These are phyloP conservation scores for Rhizopus arrhizus DNA, from an alignment of 371 early-diverging fungal genomes.

Conservation along the genomic window DNA sequence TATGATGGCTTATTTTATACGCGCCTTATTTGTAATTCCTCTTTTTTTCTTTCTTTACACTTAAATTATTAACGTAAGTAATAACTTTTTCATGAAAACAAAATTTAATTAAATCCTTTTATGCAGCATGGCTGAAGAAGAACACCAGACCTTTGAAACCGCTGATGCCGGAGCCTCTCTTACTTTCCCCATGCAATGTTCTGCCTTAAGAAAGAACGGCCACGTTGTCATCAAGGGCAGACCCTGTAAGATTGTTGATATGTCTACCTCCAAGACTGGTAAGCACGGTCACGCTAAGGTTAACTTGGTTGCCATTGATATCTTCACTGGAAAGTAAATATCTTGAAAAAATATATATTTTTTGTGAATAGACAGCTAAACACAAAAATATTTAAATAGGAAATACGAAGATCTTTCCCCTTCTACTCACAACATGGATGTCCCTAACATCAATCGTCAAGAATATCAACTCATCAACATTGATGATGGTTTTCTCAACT, in stretches of 20 bases:
- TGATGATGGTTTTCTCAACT: constrained; percentile 90
- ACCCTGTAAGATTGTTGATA: constrained; percentile 98
- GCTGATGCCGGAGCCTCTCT: constrained; percentile 86
- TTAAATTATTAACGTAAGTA: too few species aligned
- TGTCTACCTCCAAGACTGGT: constrained; percentile 95
- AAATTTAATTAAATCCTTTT: too few species aligned
- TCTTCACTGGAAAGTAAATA: constrained; percentile 94
- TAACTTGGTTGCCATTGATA: constrained; percentile 92
- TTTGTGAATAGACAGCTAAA: background rate
- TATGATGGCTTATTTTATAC: too few species aligned
- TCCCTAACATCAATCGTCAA: constrained; percentile 88
- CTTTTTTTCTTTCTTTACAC: too few species aligned
- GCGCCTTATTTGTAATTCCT: too few species aligned
- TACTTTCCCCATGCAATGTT: constrained; percentile 98
- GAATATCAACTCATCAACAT: constrained; percentile 89
- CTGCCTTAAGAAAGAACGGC: constrained; percentile 98
- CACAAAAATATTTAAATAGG: constrained; percentile 31
- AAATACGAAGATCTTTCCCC: constrained; percentile 95
- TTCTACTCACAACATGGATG: constrained; percentile 99
- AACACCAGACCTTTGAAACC: constrained; percentile 71
- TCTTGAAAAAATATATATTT: background rate
- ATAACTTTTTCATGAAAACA: too few species aligned
- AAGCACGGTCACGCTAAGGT: constrained; percentile 99
- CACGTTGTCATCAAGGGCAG: constrained; percentile 97
- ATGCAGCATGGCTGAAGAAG: constrained; percentile 59